phyloP scores from a whole-genome alignment of 2,329 filamentous ascomycete species.

The Aquanectria penicillioides region DNA sequence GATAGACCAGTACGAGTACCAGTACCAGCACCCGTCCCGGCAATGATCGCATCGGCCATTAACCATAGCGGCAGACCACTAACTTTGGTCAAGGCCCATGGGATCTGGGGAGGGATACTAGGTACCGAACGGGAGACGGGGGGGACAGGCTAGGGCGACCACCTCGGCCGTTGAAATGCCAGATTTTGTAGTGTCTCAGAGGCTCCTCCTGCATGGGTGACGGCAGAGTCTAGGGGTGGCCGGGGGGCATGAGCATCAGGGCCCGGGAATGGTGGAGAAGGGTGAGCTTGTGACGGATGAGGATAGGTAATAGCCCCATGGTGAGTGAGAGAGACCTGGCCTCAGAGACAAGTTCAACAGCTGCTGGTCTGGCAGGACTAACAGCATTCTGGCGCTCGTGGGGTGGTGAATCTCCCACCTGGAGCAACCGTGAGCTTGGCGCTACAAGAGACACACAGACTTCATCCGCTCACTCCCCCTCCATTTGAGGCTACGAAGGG shows the following conservation, averaged over 20 bases:
- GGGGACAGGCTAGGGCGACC: constrained; percentile 10
- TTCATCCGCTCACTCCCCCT: constrained; percentile 23
- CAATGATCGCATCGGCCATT: constrained; percentile 31
- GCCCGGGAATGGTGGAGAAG: constrained; percentile 40
- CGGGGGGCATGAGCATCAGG: constrained; percentile 34
- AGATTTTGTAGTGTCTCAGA: constrained; percentile 43
- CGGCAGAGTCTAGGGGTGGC: constrained; percentile 36
- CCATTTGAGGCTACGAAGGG: constrained; percentile 12
- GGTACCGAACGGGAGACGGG: constrained; percentile 11
- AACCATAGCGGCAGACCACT: constrained; percentile 20
- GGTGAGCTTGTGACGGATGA: constrained; percentile 29
- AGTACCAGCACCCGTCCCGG: constrained; percentile 22
- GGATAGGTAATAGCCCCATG: constrained; percentile 16
- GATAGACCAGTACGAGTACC: constrained; percentile 25
- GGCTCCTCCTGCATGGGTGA: constrained; percentile 41
- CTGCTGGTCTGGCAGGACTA: constrained; percentile 19
- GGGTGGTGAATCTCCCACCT: background rate
- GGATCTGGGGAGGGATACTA: constrained; percentile 32
- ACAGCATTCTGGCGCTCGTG: constrained; percentile 15
- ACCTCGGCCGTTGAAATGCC: constrained; percentile 43
- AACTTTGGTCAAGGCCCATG: constrained; percentile 23
- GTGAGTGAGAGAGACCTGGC: constrained; percentile 21
- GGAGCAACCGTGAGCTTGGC: constrained; percentile 19
- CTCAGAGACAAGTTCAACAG: constrained; percentile 29
- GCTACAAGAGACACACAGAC: constrained; percentile 23